Evolutionary conservation across 2,329 filamentous ascomycete genomes (phyloP).

Genomic region (Cercospora beticola): DNA sequence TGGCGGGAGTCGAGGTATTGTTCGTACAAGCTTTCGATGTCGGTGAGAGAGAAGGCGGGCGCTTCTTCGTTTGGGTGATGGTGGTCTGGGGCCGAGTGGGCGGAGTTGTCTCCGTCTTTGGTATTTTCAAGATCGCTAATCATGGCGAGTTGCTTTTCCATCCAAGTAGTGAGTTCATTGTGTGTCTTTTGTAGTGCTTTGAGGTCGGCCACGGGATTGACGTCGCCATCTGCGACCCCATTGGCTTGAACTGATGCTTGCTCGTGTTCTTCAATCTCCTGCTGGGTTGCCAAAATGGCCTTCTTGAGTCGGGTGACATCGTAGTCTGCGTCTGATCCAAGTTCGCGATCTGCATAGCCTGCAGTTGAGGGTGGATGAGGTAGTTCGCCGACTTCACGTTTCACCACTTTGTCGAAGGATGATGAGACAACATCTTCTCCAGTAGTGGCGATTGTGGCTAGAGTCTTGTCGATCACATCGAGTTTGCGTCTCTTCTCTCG

Average conservation of each 20-base stretch:
- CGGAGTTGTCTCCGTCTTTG: conserved; percentile 12
- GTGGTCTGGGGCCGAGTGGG: conserved; percentile 1
- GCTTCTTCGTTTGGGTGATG: background rate
- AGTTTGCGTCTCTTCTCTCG: conserved; percentile 33
- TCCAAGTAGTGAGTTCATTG: conserved; percentile 37
- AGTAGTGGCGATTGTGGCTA: conserved; percentile 21
- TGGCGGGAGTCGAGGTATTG: conserved; percentile 31
- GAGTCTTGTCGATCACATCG: conserved; percentile 30
- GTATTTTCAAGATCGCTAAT: conserved; percentile 32
- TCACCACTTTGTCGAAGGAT: conserved; percentile 32
- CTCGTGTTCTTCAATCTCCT: conserved; percentile 25
- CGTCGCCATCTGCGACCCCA: background rate
- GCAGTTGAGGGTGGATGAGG: conserved; percentile 29
- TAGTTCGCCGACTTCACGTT: conserved; percentile 31
- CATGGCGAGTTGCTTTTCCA: conserved; percentile 35
- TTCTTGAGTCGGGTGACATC: conserved; percentile 35
- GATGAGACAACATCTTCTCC: conserved; percentile 21
- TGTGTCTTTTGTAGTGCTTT: conserved; percentile 33
- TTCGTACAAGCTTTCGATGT: conserved; percentile 33
- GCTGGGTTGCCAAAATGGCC: conserved; percentile 31
- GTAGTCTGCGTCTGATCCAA: conserved; percentile 27
- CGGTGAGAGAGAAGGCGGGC: conserved; percentile 11
- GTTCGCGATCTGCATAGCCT: conserved; percentile 24
- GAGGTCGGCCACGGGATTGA: conserved; percentile 25
- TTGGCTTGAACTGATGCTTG: conserved; percentile 1